phyloP scores from a whole-genome alignment of 306 rosid genomes.

The Fragaria vesca region DNA sequence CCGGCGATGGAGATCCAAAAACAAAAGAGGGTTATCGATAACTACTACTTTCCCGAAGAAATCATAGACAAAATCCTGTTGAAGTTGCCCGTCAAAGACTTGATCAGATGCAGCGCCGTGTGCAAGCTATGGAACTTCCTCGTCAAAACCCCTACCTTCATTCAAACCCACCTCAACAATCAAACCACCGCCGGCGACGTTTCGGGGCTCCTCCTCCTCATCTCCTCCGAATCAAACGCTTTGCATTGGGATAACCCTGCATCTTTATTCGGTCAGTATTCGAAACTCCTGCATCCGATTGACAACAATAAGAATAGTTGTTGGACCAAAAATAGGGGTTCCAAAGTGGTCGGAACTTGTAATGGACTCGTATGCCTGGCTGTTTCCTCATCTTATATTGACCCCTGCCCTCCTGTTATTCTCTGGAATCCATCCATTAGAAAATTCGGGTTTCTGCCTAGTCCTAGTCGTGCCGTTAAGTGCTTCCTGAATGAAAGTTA shows the following conservation, averaged over 20 bases:
- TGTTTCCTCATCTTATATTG: not conserved
- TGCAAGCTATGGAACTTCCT: not conserved
- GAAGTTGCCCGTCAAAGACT: not conserved
- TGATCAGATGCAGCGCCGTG: not conserved
- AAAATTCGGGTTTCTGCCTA: not conserved
- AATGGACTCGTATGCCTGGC: not conserved
- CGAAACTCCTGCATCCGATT: not conserved
- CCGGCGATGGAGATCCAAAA: not conserved
- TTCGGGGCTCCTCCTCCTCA: not conserved
- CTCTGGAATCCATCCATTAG: conserved; percentile 1
- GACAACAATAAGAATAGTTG: not conserved
- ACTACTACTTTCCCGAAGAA: not conserved
- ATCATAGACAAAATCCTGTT: not conserved
- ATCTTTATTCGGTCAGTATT: not conserved
- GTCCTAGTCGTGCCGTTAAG: not conserved
- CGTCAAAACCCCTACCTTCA: not conserved
- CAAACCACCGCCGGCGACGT: not conserved
- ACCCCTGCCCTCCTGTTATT: not conserved
- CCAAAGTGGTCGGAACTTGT: not conserved
- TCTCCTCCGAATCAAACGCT: not conserved
- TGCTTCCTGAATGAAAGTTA: not conserved
- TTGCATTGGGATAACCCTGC: not conserved
- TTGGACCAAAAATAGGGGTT: not conserved
- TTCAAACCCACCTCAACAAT: not conserved
- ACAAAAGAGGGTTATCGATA: not conserved